Evolutionary conservation across 1,139 yeast species (phyloP), one percentile per base, ranked within the genome.

Genomic region (Pichia sp.): DNA sequence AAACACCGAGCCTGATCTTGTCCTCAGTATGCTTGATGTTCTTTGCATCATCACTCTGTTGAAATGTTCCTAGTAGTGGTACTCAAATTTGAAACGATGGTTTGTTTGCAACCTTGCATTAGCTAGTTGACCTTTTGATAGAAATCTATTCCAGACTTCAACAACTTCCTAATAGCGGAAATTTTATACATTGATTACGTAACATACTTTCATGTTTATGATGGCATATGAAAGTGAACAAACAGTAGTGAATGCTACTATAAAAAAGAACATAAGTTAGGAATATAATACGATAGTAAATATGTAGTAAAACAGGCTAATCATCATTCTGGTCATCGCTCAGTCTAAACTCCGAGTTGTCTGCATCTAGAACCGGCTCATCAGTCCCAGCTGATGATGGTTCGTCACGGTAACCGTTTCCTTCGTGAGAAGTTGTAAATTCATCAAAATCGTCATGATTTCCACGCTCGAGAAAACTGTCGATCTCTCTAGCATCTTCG

Each of bases 401-500:
- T 8, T 49, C 51, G 23, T 51, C 54, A 3, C 49, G 54, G 30
- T 57, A 52, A 15, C 42, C 52, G n/a, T 38, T 52, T 8, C 45
- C 50, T 15, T 55, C 51, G 31, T 51, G 51, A 1, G 41, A 11
- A 36, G 59, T 47, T 15, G 54, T 48, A 31, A 54, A 54, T 34
- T 56, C 58, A 15, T 53, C 56, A 44, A 59, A 58, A 30, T 55
- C 60, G 13, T 58, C 59, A 41, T 55, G 65, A 42, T 59, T 54
- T 40, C 64, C 66, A 52, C 60, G 62, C 36, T 66, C 69, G 10
- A 68, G 51, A 49, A 69, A 65, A 30, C 65, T 61, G 54, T 68
- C 71, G 43, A 70, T 70, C 48, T 70, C 73, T 47, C 70, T 62
- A 15, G 73, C 73, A 56, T 80, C 85, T 44, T 78, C 83, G 47